These are phyloP conservation scores for Trichosporon sp. DNA, from an alignment of 1,284 basidiomycete genomes.

Conservation along the genomic window DNA sequence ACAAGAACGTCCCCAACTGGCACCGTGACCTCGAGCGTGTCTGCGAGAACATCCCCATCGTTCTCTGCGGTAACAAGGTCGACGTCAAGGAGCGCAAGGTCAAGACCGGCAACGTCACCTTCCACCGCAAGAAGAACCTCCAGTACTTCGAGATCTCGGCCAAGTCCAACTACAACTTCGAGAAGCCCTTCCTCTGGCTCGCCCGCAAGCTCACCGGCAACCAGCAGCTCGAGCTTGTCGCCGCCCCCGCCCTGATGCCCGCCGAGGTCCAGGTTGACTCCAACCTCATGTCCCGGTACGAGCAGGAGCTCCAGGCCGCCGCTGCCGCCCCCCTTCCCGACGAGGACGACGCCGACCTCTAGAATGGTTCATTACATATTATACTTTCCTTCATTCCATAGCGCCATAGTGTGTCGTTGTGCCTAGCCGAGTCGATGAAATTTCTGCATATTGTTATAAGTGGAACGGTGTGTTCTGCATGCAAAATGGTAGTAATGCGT, in stretches of 20 bases:
- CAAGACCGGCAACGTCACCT: constrained; percentile 97
- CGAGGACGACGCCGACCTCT: constrained; percentile 57
- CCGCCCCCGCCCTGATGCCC: constrained; percentile 92
- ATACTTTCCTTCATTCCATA: constrained; percentile 20
- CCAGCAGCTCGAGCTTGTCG: constrained; percentile 87
- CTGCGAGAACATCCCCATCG: constrained; percentile 97
- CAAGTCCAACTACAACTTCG: constrained; percentile 99
- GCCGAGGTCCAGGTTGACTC: constrained; percentile 88
- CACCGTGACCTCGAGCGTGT: constrained; percentile 99
- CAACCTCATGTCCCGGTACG: constrained; percentile 73
- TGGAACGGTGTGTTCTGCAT: constrained; percentile 28
- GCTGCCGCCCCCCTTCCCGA: constrained; percentile 56
- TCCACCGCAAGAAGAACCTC: constrained; percentile 99
- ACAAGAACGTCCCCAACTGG: constrained; percentile 99
- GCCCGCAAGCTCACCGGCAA: constrained; percentile 97
- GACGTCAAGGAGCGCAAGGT: constrained; percentile 99
- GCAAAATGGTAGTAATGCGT: constrained; percentile 23
- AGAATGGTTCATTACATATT: constrained; percentile 28
- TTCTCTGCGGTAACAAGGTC: constrained; percentile 99
- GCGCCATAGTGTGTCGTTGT: constrained; percentile 29
- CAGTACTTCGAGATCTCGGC: constrained; percentile 99
- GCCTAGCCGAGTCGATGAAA: constrained; percentile 34
- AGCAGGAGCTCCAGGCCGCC: constrained; percentile 74
- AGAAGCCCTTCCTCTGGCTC: constrained; percentile 99
- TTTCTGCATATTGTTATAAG: constrained; percentile 32